phyloP scores from a whole-genome alignment of 352 stramenopile genomes.

The Globisporangium yorkense region DNA sequence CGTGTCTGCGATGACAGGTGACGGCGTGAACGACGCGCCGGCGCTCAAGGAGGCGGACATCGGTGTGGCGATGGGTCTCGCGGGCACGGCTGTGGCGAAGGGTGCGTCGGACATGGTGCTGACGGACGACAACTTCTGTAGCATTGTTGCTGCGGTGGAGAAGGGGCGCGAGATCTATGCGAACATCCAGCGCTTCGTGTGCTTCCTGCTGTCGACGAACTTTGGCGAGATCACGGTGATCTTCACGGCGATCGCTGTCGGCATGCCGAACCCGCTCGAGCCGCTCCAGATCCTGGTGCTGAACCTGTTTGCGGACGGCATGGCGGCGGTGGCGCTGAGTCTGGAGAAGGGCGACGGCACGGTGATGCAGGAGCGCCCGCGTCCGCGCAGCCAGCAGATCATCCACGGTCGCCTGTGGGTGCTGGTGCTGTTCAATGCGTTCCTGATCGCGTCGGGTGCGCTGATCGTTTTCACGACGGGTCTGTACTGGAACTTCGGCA shows the following conservation, averaged over 20 bases:
- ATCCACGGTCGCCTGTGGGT: conserved; percentile 63
- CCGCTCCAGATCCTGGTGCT: conserved; percentile 97
- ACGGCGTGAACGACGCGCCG: conserved; percentile 97
- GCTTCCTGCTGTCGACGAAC: conserved; percentile 98
- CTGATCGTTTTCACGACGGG: conserved; percentile 39
- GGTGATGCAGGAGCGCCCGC: conserved; percentile 63
- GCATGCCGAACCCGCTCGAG: conserved; percentile 86
- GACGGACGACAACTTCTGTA: conserved; percentile 97
- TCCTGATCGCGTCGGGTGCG: conserved; percentile 41
- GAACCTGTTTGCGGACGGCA: conserved; percentile 98
- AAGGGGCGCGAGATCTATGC: conserved; percentile 96
- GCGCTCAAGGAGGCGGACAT: conserved; percentile 96
- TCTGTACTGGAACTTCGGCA: conserved; percentile 72
- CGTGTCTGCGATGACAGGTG: conserved; percentile 95
- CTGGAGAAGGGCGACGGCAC: conserved; percentile 60
- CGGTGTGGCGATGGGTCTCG: conserved; percentile 96
- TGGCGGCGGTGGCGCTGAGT: conserved; percentile 65
- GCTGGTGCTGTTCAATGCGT: conserved; percentile 48
- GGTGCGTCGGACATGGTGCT: conserved; percentile 98
- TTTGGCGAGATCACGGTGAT: conserved; percentile 92
- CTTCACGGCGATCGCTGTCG: conserved; percentile 55
- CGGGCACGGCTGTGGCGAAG: conserved; percentile 97
- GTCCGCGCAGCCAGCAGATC: conserved; percentile 41
- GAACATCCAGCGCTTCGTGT: conserved; percentile 98
- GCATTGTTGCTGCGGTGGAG: conserved; percentile 95